Conservation (phyloP, 441 rosid genomes). For the Gossypium aridum region DNA sequence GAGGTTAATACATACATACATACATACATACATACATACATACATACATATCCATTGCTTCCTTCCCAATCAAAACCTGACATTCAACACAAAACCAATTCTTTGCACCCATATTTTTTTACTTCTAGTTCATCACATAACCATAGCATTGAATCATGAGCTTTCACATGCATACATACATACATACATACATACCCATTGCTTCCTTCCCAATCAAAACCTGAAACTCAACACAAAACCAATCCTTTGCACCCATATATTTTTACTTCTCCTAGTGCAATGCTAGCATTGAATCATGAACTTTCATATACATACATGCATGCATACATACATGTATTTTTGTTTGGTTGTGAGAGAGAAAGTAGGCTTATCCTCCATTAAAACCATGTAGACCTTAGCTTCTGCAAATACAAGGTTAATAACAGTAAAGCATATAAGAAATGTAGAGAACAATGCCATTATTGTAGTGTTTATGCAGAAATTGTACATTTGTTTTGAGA, state of each 20-base stretch:
- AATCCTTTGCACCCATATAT: too few species aligned
- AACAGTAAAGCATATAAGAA: constrained; percentile 14
- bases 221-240: too few species aligned
- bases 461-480: background rate
- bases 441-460: constrained; percentile 18
- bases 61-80: too few species aligned
- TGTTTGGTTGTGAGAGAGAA: constrained; percentile 22
- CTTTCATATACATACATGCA: background rate
- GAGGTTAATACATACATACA: background rate
- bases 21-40: background rate
- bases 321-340: background rate
- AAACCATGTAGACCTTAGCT: constrained; percentile 36
- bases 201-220: too few species aligned
- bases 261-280: too few species aligned
- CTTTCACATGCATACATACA: too few species aligned
- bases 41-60: background rate
- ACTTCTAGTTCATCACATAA: too few species aligned
- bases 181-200: too few species aligned
- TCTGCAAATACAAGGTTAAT: constrained; percentile 8
- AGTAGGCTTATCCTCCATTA: constrained; percentile 33
- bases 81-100: too few species aligned
- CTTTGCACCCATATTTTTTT: too few species aligned
- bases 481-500: background rate
- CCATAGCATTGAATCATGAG: too few species aligned
- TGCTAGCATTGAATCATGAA: too few species aligned